Percentiles rank a stretch among this genome's conserved stretches.
Conservation (phyloP, 768 basidiomycete genomes). For the Termitomyces sp. region DNA sequence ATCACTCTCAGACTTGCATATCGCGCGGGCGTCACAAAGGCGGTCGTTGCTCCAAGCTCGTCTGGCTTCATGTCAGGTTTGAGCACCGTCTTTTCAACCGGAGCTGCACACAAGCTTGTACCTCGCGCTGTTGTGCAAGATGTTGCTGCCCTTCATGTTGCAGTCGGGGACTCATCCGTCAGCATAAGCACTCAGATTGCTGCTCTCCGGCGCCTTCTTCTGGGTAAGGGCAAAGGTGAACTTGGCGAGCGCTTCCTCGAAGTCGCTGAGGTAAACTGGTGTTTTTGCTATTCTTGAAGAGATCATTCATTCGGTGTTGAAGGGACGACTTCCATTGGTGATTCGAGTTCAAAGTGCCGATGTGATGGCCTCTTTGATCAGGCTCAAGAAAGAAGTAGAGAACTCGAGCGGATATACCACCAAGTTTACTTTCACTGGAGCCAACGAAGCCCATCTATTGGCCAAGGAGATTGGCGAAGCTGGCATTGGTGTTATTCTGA, state of each 20-base stretch:
- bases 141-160: slow-evolving; percentile 60
- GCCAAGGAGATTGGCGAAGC: slow-evolving; percentile 60
- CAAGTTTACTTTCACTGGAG: slow-evolving; percentile 59
- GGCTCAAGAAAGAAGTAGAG: slow-evolving; percentile 62
- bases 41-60: slow-evolving; percentile 54
- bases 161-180: slow-evolving; percentile 37
- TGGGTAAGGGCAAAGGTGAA: slow-evolving; percentile 33
- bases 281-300: neutral
- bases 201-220: slow-evolving; percentile 59
- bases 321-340: slow-evolving; percentile 72
- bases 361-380: slow-evolving; percentile 70
- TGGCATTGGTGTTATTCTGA: slow-evolving; percentile 40
- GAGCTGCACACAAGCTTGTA: slow-evolving; percentile 56
- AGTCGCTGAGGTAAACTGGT: slow-evolving; percentile 33
- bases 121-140: slow-evolving; percentile 59
- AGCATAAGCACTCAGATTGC: slow-evolving; percentile 82
- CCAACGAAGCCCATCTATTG: slow-evolving; percentile 60
- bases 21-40: slow-evolving; percentile 53
- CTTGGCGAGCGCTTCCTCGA: slow-evolving; percentile 38
- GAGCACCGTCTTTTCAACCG: slow-evolving; percentile 58
- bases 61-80: slow-evolving; percentile 58
- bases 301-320: neutral
- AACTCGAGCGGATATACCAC: slow-evolving; percentile 32
- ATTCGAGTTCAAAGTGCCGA: slow-evolving; percentile 74
- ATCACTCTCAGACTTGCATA: slow-evolving; percentile 51